Evolutionary conservation across 2,329 filamentous ascomycete genomes (phyloP), one percentile per base, ranked within the genome.

Genomic region (Sporothrix phasma): DNA sequence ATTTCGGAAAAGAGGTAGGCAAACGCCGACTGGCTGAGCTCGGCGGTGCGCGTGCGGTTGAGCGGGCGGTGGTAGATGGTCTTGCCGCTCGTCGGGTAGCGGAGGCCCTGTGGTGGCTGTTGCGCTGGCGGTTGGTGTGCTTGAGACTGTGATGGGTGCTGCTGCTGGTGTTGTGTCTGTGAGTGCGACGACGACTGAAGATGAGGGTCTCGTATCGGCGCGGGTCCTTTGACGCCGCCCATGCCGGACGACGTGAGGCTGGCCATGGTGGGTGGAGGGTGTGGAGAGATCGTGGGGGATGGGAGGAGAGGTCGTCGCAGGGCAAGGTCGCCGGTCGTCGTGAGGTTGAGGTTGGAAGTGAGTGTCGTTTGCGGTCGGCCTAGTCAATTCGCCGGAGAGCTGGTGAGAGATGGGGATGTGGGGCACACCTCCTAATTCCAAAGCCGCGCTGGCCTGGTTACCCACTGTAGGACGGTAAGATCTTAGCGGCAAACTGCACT

Each of bases 1-100:
- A 97, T 96, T 79, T 97, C 93, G 66, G 88, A 88, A 74, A 99
- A 97, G 65, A 99, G 81, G 76, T 96, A 97, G 47, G 94, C 93
- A 77, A 99, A 97, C 76, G 90, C 92, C 11, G 94, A 86, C 73
- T 95, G 89, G 75, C 92, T 96, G 69, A 95, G 85, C 80, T 97
- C 93, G 65, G 89, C 84, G 70, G 89, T 90, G 74, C 91, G 90
- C 71, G 87, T 88, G 68, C 94, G 89, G 77, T 97, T 97, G 67
- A 97, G 81, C 67, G 96, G 92, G 63, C 94, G 85, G 80, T 97
- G 92, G 80, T 97, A 99, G 79, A 99, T 97, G 68, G 92, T 96
- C 79, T 97, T 97, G 79, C 92, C 91, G 75, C 87, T 96, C 64
- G 90, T 90, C 56, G 94, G 93, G 72, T 95, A 90, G 69, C 92